These are phyloP conservation scores for Fagus crenata DNA, from an alignment of 306 rosid species.

Conservation along the genomic window DNA sequence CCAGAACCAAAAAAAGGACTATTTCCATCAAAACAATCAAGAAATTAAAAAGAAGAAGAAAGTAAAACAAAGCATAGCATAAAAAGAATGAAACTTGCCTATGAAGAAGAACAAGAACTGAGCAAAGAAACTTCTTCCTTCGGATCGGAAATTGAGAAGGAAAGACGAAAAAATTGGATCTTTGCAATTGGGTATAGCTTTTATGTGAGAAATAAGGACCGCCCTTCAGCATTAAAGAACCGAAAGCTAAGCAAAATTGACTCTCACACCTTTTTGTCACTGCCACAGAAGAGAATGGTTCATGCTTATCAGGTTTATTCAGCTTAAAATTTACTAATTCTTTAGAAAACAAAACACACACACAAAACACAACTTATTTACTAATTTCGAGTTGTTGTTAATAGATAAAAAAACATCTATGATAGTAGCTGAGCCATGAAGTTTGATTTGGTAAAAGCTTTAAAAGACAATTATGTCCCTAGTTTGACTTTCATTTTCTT, in stretches of 20 bases:
- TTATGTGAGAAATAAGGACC: constrained; percentile 40
- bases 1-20: constrained; percentile 22
- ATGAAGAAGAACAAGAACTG: constrained; percentile 31
- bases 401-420: background rate
- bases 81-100: constrained; percentile 38
- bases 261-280: constrained; percentile 11
- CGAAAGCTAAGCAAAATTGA: constrained; percentile 40
- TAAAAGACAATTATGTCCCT: constrained; percentile 19
- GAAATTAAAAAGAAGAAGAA: background rate
- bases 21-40: constrained; percentile 11
- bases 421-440: background rate
- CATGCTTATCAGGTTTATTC: background rate
- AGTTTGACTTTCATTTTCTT: constrained; percentile 17
- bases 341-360: background rate
- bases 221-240: constrained; percentile 38
- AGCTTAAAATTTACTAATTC: background rate
- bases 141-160: constrained; percentile 33
- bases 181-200: constrained; percentile 27
- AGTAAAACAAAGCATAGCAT: constrained; percentile 10
- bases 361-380: background rate
- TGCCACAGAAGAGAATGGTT: background rate
- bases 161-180: constrained; percentile 14
- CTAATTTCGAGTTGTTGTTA: background rate
- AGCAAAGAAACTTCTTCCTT: constrained; percentile 1
- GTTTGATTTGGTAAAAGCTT: background rate